Percentiles rank a stretch among this genome's conserved stretches.
Conservation (phyloP, 768 basidiomycete species). For the Trametes maxima region DNA sequence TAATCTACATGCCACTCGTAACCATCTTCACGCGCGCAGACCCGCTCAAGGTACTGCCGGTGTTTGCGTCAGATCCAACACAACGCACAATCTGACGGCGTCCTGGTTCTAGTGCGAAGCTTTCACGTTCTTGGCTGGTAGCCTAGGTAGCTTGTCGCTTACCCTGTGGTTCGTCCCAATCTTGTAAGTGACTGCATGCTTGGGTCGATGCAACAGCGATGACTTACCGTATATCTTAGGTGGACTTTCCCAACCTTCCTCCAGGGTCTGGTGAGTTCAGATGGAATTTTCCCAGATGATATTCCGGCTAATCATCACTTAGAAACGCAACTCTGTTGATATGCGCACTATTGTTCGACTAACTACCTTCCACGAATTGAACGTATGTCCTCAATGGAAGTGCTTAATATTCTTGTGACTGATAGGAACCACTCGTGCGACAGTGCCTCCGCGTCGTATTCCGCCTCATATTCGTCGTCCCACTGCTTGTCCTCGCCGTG, state of each 20-base stretch:
- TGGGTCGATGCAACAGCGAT: neutral
- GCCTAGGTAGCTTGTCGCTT: slow-evolving; percentile 65
- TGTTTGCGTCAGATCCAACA: neutral
- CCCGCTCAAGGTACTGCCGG: slow-evolving; percentile 51
- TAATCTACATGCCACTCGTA: slow-evolving; percentile 70
- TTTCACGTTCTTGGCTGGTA: slow-evolving; percentile 68
- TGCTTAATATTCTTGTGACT: neutral
- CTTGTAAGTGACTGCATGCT: slow-evolving; percentile 46
- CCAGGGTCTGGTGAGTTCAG: slow-evolving; percentile 51
- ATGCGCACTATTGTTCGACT: slow-evolving; percentile 65
- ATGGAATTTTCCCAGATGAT: too few relatives aligned
- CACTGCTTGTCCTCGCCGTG: slow-evolving; percentile 64
- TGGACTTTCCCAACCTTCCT: slow-evolving; percentile 72
- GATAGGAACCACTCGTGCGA: neutral
- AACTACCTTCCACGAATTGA: slow-evolving; percentile 80
- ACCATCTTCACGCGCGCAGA: slow-evolving; percentile 64
- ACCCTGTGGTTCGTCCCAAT: slow-evolving; percentile 78
- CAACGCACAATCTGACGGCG: neutral
- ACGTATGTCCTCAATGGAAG: slow-evolving; percentile 49
- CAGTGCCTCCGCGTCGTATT: slow-evolving; percentile 73
- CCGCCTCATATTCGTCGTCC: slow-evolving; percentile 70
- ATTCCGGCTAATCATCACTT: neutral
- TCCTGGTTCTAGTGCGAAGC: slow-evolving; percentile 60
- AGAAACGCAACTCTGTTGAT: slow-evolving; percentile 69
- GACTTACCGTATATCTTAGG: slow-evolving; percentile 34